A percentile compares a stretch with the other conserved stretches of the same genome.
Conservation (phyloP, 2,329 filamentous ascomycete genomes). For the Fusarium sp. region DNA sequence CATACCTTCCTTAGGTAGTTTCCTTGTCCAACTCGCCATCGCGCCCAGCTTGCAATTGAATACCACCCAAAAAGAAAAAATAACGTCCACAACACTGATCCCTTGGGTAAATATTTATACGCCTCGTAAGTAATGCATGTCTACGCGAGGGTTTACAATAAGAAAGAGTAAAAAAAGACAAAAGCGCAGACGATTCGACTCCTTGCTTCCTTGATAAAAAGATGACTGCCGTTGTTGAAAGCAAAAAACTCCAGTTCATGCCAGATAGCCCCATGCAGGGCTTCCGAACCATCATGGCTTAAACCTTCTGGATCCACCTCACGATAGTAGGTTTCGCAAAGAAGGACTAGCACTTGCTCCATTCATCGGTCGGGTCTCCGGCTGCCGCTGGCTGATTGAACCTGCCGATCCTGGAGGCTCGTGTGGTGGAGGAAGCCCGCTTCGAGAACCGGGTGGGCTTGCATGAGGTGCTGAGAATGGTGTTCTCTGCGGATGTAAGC, state of each 20-base stretch:
- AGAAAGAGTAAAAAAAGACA: neutral
- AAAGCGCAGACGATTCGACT: neutral
- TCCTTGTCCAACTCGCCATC: slow-evolving; percentile 29
- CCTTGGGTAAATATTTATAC: slow-evolving; percentile 8
- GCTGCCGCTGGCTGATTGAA: slow-evolving; percentile 39
- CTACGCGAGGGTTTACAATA: neutral
- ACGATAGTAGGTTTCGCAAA: slow-evolving; percentile 75
- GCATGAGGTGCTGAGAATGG: slow-evolving; percentile 55
- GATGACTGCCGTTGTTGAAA: neutral
- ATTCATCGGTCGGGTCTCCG: slow-evolving; percentile 59
- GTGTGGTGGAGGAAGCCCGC: slow-evolving; percentile 46
- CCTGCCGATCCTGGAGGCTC: slow-evolving; percentile 39
- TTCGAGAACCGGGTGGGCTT: slow-evolving; percentile 57
- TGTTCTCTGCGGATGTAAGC: slow-evolving; percentile 52
- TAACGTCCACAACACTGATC: slow-evolving; percentile 12
- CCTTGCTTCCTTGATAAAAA: neutral
- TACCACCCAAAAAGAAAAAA: slow-evolving; percentile 4
- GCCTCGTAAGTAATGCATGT: neutral
- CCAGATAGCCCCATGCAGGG: neutral
- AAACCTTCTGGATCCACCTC: slow-evolving; percentile 28
- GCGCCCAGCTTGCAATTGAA: slow-evolving; percentile 13
- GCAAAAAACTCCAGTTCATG: neutral
- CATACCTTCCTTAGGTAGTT: neutral
- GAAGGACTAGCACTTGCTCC: slow-evolving; percentile 82
- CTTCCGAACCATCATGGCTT: neutral